These are phyloP conservation scores for Phylloporus sp. DNA, from an alignment of 1,284 basidiomycete species.

Conservation along the genomic window DNA sequence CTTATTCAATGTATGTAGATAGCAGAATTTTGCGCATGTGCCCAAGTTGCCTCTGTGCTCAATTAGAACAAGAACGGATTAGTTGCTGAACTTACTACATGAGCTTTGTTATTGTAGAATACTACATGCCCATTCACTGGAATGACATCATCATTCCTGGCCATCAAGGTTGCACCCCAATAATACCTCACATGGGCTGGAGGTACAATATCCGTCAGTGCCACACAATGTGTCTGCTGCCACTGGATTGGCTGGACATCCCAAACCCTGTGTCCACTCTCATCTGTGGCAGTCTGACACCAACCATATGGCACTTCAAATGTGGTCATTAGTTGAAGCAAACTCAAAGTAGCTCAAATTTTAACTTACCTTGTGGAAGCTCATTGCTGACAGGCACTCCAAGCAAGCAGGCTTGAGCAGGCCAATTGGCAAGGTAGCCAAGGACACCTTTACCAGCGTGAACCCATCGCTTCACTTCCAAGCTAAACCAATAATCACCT, in stretches of 20 bases:
- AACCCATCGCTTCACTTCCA: neutral
- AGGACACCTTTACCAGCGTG: neutral
- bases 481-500: neutral
- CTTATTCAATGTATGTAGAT: neutral
- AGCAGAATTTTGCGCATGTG: neutral
- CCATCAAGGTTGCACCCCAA: neutral
- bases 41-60: neutral
- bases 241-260: neutral
- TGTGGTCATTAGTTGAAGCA: too few relatives aligned
- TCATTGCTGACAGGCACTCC: neutral
- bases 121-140: neutral
- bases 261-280: neutral
- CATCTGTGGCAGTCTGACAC: neutral
- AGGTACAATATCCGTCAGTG: neutral
- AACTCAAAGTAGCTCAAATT: too few relatives aligned
- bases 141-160: neutral
- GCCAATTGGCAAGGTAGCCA: neutral
- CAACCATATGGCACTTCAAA: neutral
- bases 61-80: neutral
- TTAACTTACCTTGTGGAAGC: neutral
- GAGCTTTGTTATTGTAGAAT: neutral
- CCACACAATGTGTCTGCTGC: neutral
- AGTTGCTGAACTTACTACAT: neutral
- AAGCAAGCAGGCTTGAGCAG: neutral
- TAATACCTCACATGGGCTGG: neutral